These are phyloP conservation scores for Pontederia crassipes DNA, from an alignment of 176 grass and related monocot species.

Conservation along the genomic window DNA sequence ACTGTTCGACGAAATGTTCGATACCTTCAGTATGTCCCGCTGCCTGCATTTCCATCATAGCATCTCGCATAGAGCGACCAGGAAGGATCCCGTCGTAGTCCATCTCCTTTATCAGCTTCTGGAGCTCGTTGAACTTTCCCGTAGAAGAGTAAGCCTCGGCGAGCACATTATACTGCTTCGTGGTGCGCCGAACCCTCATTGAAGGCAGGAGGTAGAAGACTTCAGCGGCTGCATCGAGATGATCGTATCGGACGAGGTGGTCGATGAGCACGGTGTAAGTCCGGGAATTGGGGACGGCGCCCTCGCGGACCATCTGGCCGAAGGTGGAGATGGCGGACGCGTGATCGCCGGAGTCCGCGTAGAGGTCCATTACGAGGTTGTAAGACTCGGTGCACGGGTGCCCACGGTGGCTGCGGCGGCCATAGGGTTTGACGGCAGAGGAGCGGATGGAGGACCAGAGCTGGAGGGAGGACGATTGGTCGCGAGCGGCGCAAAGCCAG, in stretches of 20 bases:
- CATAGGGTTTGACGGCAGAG: neutral
- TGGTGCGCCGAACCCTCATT: constrained; percentile 45
- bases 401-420: neutral
- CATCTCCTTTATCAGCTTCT: constrained; percentile 53
- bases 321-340: constrained; percentile 43
- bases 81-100: constrained; percentile 60
- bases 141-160: constrained; percentile 29
- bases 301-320: constrained; percentile 51
- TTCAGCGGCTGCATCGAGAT: constrained; percentile 44
- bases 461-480: constrained; percentile 24
- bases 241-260: constrained; percentile 46
- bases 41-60: constrained; percentile 47
- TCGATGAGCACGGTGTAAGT: constrained; percentile 59
- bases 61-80: constrained; percentile 32
- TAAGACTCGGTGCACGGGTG: constrained; percentile 38
- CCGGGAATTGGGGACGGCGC: constrained; percentile 46
- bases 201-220: constrained; percentile 55
- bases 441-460: constrained; percentile 36
- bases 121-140: constrained; percentile 41
- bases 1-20: constrained; percentile 47
- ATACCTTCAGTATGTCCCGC: constrained; percentile 43
- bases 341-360: constrained; percentile 23
- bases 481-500: constrained; percentile 37
- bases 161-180: constrained; percentile 71
- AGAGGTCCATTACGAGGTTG: constrained; percentile 49